Conservation (phyloP, 306 rosid genomes). For the Potentilla sterilis region DNA sequence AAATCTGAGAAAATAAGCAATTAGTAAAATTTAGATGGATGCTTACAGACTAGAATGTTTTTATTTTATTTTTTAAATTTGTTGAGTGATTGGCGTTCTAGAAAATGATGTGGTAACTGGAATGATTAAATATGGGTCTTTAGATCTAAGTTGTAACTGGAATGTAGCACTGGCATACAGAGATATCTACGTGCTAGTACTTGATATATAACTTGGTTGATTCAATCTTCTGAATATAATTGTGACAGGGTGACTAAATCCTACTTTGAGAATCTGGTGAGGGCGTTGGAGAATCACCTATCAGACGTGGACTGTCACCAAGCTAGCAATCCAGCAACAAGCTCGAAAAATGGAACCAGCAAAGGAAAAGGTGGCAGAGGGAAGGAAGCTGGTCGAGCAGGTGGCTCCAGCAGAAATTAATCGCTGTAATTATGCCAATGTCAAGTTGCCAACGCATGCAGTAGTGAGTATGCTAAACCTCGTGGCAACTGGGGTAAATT, state of each 20-base stretch:
- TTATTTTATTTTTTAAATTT: neutral
- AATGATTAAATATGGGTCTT: neutral
- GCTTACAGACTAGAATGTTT: neutral
- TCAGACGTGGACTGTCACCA: neutral
- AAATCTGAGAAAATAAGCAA: neutral
- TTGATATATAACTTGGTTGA: neutral
- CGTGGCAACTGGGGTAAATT: neutral
- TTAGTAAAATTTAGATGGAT: neutral
- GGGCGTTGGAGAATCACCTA: conserved; percentile 1
- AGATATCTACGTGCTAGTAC: neutral
- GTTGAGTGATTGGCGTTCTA: neutral
- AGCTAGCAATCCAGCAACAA: neutral
- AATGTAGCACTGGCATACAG: neutral
- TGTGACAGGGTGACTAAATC: conserved; percentile 12
- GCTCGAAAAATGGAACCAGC: conserved; percentile 6
- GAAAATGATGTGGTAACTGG: too few species aligned
- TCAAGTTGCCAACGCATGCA: neutral
- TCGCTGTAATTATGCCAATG: conserved; percentile 1
- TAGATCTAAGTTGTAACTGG: neutral
- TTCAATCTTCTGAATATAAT: neutral
- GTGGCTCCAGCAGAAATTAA: conserved; percentile 18
- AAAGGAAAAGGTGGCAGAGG: neutral
- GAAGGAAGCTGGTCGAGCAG: neutral
- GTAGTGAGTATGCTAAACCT: neutral
- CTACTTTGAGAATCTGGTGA: conserved; percentile 7